These are phyloP conservation scores for Ustilago hordei DNA, from an alignment of 1,284 basidiomycete species.

Conservation along the genomic window DNA sequence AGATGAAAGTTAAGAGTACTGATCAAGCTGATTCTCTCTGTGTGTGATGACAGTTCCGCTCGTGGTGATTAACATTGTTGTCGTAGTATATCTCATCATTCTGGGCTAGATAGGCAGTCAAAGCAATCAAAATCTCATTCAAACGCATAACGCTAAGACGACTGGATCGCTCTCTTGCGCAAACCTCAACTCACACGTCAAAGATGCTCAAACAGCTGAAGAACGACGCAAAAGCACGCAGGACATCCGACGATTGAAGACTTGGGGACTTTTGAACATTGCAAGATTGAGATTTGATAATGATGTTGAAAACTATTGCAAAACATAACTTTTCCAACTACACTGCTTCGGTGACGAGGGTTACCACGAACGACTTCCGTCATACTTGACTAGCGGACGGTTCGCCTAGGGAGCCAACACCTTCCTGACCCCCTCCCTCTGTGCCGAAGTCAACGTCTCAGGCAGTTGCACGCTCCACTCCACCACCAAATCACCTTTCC, in stretches of 20 bases:
- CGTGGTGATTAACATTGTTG: conserved; percentile 61
- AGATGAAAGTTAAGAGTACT: no score
- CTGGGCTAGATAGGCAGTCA: conserved; percentile 26
- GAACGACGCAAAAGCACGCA: not conserved
- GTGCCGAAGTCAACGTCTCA: conserved; percentile 51
- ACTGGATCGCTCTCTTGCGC: no score
- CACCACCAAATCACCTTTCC: conserved; percentile 66
- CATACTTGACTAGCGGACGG: not conserved
- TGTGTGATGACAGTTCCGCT: conserved; percentile 46
- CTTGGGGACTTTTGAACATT: not conserved
- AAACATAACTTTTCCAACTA: not conserved
- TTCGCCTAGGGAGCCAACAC: conserved; percentile 43
- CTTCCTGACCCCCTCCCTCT: conserved; percentile 55
- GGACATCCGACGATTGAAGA: not conserved
- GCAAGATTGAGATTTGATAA: not conserved
- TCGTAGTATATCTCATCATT: conserved; percentile 60
- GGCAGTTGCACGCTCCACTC: conserved; percentile 66
- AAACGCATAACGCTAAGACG: not conserved
- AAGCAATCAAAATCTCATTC: not conserved
- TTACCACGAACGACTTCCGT: not conserved
- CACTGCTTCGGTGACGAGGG: not conserved
- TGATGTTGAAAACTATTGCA: not conserved
- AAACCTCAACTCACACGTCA: no score
- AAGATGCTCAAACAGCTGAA: no score
- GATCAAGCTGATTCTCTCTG: not conserved